A percentile compares a stretch with the other conserved stretches of the same genome.
Evolutionary conservation across 2,329 filamentous ascomycete species (phyloP).

Genomic region (Sclerotinia borealis): DNA sequence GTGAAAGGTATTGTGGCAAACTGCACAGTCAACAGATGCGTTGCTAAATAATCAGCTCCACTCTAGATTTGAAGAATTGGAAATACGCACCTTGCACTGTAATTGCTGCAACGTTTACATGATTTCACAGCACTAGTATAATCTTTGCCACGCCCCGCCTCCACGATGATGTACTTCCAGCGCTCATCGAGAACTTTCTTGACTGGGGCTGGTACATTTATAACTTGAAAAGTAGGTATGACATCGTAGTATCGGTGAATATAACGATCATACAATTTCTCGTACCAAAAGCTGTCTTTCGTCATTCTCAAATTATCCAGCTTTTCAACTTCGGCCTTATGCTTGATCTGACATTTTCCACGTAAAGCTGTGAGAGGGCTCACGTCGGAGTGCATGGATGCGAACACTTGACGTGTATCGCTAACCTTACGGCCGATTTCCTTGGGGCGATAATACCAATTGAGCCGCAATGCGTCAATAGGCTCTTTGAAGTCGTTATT

Average conservation of each 20-base stretch:
- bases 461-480: conserved; percentile 84
- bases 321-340: conserved; percentile 78
- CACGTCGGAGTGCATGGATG: conserved; percentile 97
- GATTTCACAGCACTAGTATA: conserved; percentile 92
- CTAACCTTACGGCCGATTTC: conserved; percentile 89
- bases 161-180: conserved; percentile 94
- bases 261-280: conserved; percentile 96
- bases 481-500: conserved; percentile 67
- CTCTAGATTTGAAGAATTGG: not conserved
- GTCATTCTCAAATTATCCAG: conserved; percentile 79
- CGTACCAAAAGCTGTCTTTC: conserved; percentile 91
- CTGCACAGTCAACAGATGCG: conserved; percentile 94
- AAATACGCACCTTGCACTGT: conserved; percentile 77
- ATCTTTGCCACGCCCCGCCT: conserved; percentile 90
- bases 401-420: conserved; percentile 87
- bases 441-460: conserved; percentile 97
- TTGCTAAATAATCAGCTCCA: conserved; percentile 47
- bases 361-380: conserved; percentile 87
- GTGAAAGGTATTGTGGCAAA: conserved; percentile 92
- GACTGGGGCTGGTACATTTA: conserved; percentile 92
- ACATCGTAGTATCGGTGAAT: conserved; percentile 98
- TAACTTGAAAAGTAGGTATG: conserved; percentile 83
- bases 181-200: conserved; percentile 94
- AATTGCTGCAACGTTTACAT: conserved; percentile 87
- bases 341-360: conserved; percentile 86